Percentiles rank a stretch among this genome's conserved stretches.
Evolutionary conservation across 73 alveolate genomes (phyloP).

Genomic region (Paramecium primaurelia): DNA sequence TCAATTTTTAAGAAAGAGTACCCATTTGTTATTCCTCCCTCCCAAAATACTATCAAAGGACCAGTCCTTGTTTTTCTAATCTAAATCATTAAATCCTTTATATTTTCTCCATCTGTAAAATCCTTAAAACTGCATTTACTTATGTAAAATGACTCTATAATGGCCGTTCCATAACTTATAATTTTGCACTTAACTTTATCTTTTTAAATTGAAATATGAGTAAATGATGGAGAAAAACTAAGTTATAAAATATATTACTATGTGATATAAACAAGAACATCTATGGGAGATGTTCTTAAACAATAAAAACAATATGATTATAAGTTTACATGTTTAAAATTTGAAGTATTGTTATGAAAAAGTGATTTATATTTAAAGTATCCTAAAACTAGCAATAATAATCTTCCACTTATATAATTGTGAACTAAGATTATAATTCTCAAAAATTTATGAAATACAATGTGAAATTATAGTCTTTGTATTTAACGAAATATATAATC

Average conservation of each 20-base stretch:
- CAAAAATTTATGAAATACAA: not conserved
- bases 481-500: not conserved
- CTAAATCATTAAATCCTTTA: not conserved
- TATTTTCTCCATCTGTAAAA: not conserved
- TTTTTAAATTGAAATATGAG: not conserved
- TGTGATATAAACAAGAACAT: not conserved
- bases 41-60: not conserved
- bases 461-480: not conserved
- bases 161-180: not conserved
- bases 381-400: not conserved
- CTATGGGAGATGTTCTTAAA: not conserved
- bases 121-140: not conserved
- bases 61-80: not conserved
- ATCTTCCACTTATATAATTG: not conserved
- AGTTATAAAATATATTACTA: not conserved
- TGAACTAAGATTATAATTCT: not conserved
- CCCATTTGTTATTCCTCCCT: slow-evolving; percentile 38
- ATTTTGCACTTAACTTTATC: not conserved
- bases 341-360: not conserved
- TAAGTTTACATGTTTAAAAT: not conserved
- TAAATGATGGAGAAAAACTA: slow-evolving; percentile 32
- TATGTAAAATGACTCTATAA: not conserved
- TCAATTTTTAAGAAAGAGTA: not conserved
- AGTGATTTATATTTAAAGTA: slow-evolving; percentile 14
- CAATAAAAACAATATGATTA: not conserved